Evolutionary conservation across 257 asterid genomes (phyloP), one percentile per base, ranked within the genome.

Genomic region (Solanum acaule): DNA sequence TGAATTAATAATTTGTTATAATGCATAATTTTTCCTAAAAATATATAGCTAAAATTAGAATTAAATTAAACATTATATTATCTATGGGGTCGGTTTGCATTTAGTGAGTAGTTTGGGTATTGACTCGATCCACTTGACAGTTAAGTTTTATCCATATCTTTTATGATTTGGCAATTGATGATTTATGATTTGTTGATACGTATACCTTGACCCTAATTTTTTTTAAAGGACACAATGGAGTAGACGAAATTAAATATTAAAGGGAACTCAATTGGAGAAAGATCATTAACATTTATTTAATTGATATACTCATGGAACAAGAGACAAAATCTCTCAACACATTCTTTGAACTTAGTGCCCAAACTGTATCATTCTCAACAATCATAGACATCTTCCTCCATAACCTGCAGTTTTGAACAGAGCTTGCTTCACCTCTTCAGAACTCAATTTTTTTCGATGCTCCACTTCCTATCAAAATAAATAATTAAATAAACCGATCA

Each of bases 371-470:
- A 86, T 16, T 71, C 71, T 67, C 83, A 6, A 67, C 42, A 4
- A 84, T 89, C 93, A 93, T 25, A 93, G 13, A 89, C 96, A 94
- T 93, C 96, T 94, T 86, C 98, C 98, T 81, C 98, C 98, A 68
- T 91, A 94, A 29, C 98, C 97, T 81, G 98, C 97, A 90, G 90
- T 94, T 87, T 94, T 94, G 89, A 90, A 92, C 77, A 95, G 63
- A 31, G 95, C 97, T 85, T 92, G 97, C 89, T 94, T 94, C 38
- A 95, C 91, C n/a, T 94, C 98, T 84, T 94, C 96, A 5, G 91
- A 29, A 34, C 91, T 91, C 40, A 93, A 13, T 22, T 89, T 70
- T 27, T 92, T 75, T 37, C 94, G 91, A 73, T 93, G 93, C 82
- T 93, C 98, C 16, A 88, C 87, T 16, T 67, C 90, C 98, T 95